A percentile compares a stretch with the other conserved stretches of the same genome.
Evolutionary conservation across 805 yeast species (phyloP).

Genomic region (Metschnikowia reukaufii): DNA sequence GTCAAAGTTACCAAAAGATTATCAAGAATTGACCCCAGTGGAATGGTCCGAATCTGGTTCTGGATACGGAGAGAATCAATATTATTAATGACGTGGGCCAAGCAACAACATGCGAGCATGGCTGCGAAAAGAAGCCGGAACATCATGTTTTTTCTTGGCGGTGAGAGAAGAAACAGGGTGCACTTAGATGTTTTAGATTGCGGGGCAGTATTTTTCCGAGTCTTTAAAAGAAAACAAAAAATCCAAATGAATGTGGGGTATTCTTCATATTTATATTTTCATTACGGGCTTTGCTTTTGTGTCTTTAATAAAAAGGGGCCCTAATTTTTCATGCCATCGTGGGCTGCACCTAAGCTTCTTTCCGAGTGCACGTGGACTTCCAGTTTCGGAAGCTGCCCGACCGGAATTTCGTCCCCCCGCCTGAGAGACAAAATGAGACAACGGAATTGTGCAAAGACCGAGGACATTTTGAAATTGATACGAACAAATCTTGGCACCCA

Average conservation of each 20-base stretch:
- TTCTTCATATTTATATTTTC: not conserved
- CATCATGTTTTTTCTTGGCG: conserved; percentile 3
- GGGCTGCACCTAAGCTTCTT: not conserved
- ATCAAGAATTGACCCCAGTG: conserved; percentile 23
- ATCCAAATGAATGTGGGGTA: no score
- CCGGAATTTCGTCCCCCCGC: not conserved
- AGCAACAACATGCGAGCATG: conserved; percentile 9
- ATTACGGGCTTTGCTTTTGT: not conserved
- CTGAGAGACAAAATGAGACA: not conserved
- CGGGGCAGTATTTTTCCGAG: not conserved
- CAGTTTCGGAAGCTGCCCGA: not conserved
- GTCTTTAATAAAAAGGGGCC: not conserved
- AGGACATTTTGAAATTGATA: not conserved
- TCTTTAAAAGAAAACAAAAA: no score
- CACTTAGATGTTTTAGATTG: no score
- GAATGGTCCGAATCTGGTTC: conserved; percentile 15
- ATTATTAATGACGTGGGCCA: conserved; percentile 27
- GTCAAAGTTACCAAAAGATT: conserved; percentile 26
- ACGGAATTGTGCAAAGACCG: no score
- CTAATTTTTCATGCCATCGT: not conserved
- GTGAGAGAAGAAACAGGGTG: not conserved
- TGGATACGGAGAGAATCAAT: conserved; percentile 26
- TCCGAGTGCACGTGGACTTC: not conserved
- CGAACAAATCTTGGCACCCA: no score
- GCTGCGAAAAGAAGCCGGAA: conserved; percentile 15